Conservation (phyloP, 2,329 filamentous ascomycete species). For the Zymoseptoria ardabiliae region DNA sequence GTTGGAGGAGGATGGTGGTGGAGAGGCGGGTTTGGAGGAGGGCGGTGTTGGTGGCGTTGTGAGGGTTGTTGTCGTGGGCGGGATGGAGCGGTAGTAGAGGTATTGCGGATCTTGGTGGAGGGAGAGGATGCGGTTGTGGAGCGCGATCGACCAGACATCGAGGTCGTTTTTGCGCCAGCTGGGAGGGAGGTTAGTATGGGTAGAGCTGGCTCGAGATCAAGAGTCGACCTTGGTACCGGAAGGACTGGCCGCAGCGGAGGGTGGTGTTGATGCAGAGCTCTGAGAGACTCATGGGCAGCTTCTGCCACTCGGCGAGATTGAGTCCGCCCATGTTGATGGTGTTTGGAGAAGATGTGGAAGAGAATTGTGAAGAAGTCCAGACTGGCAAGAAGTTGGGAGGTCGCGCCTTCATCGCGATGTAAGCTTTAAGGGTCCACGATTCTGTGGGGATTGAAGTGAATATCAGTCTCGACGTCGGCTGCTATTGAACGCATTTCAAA, state of each 20-base stretch:
- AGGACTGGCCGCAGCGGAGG: constrained; percentile 89
- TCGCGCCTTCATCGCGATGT: neutral
- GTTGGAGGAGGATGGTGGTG: constrained; percentile 43
- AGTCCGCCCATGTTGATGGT: constrained; percentile 33
- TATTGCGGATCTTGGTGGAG: constrained; percentile 72
- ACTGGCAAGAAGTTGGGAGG: neutral
- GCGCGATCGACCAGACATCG: constrained; percentile 82
- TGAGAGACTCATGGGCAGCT: constrained; percentile 70
- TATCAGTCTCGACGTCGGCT: neutral
- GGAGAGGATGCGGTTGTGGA: constrained; percentile 77
- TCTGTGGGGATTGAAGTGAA: neutral
- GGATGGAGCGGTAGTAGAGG: constrained; percentile 73
- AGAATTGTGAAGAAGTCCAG: neutral
- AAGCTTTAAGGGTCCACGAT: neutral
- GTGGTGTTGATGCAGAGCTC: constrained; percentile 95
- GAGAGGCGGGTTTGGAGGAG: constrained; percentile 28
- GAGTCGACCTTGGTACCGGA: constrained; percentile 45
- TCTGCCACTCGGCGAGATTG: constrained; percentile 71
- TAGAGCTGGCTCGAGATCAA: neutral
- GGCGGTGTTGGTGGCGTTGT: constrained; percentile 32
- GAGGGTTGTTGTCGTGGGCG: constrained; percentile 29
- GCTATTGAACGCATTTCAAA: neutral
- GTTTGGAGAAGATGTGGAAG: neutral
- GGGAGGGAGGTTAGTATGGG: constrained; percentile 1
- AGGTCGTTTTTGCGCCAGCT: constrained; percentile 78